phyloP scores from a whole-genome alignment of 495 filamentous ascomycete species.

The Tetracladium setigerum region DNA sequence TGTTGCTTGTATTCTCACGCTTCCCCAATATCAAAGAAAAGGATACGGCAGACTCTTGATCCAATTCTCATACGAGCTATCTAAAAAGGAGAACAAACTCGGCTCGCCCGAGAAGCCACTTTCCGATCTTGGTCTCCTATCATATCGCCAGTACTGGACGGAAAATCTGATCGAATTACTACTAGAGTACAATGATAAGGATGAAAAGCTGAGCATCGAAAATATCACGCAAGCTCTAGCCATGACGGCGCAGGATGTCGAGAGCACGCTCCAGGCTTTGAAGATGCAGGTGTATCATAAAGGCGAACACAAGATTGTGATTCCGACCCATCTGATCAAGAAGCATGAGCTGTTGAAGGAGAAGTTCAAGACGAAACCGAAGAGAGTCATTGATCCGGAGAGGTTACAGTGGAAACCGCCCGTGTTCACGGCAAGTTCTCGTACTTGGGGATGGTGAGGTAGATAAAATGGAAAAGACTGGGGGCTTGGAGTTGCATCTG shows the following conservation, averaged over 20 bases:
- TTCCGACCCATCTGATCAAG: conserved; percentile 61
- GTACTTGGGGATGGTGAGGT: conserved; percentile 92
- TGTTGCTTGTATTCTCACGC: conserved; percentile 91
- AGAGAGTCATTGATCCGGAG: conserved; percentile 65
- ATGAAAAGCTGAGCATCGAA: conserved; percentile 71
- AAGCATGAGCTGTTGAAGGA: conserved; percentile 62
- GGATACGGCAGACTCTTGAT: conserved; percentile 91
- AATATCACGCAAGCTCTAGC: conserved; percentile 68
- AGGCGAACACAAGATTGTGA: conserved; percentile 85
- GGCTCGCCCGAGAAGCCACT: conserved; percentile 96
- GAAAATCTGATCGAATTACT: conserved; percentile 85
- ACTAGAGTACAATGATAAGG: conserved; percentile 49
- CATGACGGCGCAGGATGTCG: conserved; percentile 93
- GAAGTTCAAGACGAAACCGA: conserved; percentile 62
- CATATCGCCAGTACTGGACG: conserved; percentile 95
- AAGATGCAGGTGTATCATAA: conserved; percentile 94
- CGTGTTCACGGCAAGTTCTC: conserved; percentile 76
- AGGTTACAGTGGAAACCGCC: conserved; percentile 92
- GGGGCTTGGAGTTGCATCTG: background rate
- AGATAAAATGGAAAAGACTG: background rate
- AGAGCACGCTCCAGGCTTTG: conserved; percentile 84
- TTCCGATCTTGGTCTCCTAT: conserved; percentile 82
- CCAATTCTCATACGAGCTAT: conserved; percentile 95
- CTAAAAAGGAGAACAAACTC: conserved; percentile 87
- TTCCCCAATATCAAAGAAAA: conserved; percentile 91